Evolutionary conservation across 2,329 filamentous ascomycete species (phyloP).

Genomic region (Aspergillus nomiae): DNA sequence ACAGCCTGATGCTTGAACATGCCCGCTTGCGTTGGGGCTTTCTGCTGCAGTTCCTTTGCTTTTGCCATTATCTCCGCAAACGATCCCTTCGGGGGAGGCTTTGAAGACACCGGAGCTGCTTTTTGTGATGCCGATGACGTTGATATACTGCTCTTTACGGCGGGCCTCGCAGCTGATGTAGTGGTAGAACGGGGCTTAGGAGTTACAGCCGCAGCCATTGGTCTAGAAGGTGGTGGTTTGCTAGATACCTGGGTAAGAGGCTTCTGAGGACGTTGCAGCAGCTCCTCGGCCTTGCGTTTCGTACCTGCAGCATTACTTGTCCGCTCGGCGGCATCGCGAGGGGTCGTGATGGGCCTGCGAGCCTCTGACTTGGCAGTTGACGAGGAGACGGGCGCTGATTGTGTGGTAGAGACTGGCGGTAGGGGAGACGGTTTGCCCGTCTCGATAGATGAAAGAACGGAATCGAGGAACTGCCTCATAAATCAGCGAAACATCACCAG

Average conservation of each 20-base stretch:
- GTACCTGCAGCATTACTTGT: constrained; percentile 26
- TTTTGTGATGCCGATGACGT: constrained; percentile 21
- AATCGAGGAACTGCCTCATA: constrained; percentile 50
- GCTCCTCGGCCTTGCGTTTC: constrained; percentile 49
- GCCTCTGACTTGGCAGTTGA: constrained; percentile 24
- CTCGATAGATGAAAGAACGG: constrained; percentile 54
- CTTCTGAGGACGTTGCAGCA: constrained; percentile 32
- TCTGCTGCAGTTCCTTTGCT: constrained; percentile 57
- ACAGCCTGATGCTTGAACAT: constrained; percentile 58
- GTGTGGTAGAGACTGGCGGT: constrained; percentile 24
- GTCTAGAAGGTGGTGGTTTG: constrained; percentile 20
- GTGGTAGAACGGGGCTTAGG: constrained; percentile 22
- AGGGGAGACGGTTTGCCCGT: constrained; percentile 39
- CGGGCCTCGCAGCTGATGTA: constrained; percentile 23
- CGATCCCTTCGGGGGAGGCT: constrained; percentile 58
- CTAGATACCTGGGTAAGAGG: constrained; percentile 24
- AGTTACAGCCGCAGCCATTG: constrained; percentile 18
- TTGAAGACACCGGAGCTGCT: constrained; percentile 30
- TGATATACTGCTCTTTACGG: constrained; percentile 20
- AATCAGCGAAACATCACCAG: constrained; percentile 23
- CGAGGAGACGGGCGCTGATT: constrained; percentile 27
- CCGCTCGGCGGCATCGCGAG: constrained; percentile 20
- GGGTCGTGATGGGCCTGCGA: constrained; percentile 21
- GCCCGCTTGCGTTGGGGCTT: constrained; percentile 49
- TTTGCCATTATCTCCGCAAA: constrained; percentile 62